These are phyloP conservation scores for Cunninghamia lanceolata DNA, from an alignment of 75 land plant genomes.

Conservation along the genomic window DNA sequence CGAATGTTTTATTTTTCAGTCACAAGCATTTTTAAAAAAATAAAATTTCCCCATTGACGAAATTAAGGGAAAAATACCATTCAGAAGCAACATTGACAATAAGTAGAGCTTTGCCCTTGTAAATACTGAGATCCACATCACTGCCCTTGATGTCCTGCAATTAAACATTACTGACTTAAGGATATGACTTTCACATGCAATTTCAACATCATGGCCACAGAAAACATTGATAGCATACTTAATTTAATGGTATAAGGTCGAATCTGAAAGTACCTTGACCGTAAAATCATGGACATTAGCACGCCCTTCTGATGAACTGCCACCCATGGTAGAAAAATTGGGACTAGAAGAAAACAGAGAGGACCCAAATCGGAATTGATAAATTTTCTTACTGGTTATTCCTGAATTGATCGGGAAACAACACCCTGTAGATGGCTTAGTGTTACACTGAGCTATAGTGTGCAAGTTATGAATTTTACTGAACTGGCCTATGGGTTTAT, in stretches of 20 bases:
- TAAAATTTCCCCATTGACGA: neutral
- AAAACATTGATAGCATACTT: neutral
- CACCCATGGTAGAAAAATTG: neutral
- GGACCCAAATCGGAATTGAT: neutral
- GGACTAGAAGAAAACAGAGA: neutral
- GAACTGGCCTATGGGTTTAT: neutral
- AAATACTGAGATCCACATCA: constrained; percentile 71
- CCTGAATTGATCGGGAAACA: neutral
- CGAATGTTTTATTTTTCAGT: neutral
- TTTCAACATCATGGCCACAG: neutral
- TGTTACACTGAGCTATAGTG: neutral
- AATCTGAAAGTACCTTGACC: neutral
- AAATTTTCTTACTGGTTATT: neutral
- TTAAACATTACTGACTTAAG: neutral
- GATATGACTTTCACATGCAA: neutral
- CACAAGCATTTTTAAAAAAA: neutral
- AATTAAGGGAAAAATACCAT: neutral
- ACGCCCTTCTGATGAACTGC: neutral
- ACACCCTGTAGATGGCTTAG: neutral
- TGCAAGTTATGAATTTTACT: neutral
- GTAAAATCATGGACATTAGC: neutral
- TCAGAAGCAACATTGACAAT: constrained; percentile 90
- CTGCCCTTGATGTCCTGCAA: constrained; percentile 64
- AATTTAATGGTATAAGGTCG: neutral
- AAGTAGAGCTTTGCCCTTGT: constrained; percentile 81